Evolutionary conservation across 345 rosid species (phyloP).

Genomic region (Geranium brycei): DNA sequence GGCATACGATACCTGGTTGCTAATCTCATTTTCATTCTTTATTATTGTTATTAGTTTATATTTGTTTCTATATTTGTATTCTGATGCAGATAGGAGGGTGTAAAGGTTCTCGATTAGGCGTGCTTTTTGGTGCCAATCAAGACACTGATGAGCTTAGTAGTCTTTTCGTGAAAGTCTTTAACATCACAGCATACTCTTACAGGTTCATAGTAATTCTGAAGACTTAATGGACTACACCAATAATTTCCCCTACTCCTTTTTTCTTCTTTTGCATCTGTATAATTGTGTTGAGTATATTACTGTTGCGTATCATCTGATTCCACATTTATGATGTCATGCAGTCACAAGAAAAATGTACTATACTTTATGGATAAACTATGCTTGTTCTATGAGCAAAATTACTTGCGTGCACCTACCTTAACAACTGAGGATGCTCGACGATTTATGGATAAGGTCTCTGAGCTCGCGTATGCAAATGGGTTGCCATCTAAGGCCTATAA

Average conservation of each 20-base stretch:
- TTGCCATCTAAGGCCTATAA: constrained; percentile 46
- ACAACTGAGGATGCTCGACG: constrained; percentile 32
- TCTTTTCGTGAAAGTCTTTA: constrained; percentile 57
- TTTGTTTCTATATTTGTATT: constrained; percentile 13
- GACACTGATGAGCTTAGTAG: constrained; percentile 41
- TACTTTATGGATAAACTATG: constrained; percentile 67
- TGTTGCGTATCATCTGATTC: constrained; percentile 1
- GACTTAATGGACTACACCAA: no score
- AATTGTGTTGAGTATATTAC: background rate
- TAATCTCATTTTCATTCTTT: background rate
- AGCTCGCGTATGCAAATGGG: constrained; percentile 69
- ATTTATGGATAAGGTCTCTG: constrained; percentile 52
- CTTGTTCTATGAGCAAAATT: constrained; percentile 57
- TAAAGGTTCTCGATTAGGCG: constrained; percentile 71
- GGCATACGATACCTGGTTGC: constrained; percentile 77
- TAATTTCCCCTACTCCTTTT: no score
- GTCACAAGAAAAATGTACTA: constrained; percentile 62
- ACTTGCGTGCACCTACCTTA: constrained; percentile 32
- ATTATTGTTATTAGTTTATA: constrained; percentile 1
- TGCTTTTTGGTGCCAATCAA: constrained; percentile 44
- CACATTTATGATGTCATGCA: constrained; percentile 29
- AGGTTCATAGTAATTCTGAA: constrained; percentile 38
- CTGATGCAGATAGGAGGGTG: constrained; percentile 63
- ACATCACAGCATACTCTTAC: constrained; percentile 50
- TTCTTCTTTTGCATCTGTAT: background rate